phyloP scores from a whole-genome alignment of 148 eudicot species.

The Rhododendron kiyosumense region DNA sequence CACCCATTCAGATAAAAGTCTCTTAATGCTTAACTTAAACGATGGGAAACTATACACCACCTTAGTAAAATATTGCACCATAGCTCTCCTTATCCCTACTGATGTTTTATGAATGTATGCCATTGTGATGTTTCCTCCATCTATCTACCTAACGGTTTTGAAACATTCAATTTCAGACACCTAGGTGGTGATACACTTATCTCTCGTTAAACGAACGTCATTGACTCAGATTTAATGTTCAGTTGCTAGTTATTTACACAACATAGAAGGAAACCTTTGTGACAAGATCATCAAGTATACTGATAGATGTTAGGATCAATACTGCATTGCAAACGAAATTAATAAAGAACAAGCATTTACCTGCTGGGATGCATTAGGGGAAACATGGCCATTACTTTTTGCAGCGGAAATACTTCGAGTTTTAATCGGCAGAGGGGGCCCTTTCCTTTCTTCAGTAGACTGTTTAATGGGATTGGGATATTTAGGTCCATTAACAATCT shows the following conservation, averaged over 20 bases:
- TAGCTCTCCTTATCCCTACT: background rate
- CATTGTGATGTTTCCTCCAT: background rate
- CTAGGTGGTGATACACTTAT: background rate
- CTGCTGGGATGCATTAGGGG: slow-evolving; percentile 62
- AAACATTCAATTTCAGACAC: background rate
- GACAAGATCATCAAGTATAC: background rate
- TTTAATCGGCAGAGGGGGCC: slow-evolving; percentile 28
- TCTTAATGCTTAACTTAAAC: background rate
- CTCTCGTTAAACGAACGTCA: background rate
- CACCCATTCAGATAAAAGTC: background rate
- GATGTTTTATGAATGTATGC: background rate
- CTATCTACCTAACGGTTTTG: background rate
- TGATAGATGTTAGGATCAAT: background rate
- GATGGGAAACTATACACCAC: background rate
- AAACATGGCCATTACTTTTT: slow-evolving; percentile 62
- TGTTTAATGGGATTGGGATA: slow-evolving; percentile 25
- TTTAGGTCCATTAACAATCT: slow-evolving; percentile 46
- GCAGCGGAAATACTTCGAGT: slow-evolving; percentile 38
- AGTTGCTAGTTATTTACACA: background rate
- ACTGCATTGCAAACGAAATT: background rate
- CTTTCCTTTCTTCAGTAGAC: slow-evolving; percentile 47
- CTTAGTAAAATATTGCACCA: background rate
- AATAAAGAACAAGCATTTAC: slow-evolving; percentile 25
- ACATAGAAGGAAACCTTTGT: background rate
- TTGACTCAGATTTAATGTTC: background rate